Evolutionary conservation across 768 basidiomycete genomes (phyloP), one percentile per base, ranked within the genome.

Genomic region (Amanita pseudoporphyria): DNA sequence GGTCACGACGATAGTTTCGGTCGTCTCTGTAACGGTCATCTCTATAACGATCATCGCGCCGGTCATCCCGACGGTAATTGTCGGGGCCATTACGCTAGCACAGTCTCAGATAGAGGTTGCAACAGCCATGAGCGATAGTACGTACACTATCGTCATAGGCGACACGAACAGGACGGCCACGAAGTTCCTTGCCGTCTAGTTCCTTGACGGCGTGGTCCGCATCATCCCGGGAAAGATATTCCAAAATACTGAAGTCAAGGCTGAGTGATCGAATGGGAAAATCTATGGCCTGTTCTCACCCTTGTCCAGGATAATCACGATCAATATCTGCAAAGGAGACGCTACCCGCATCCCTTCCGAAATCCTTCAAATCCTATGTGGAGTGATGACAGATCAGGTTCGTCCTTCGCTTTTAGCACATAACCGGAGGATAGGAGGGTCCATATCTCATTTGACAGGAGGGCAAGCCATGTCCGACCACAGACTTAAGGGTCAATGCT

Each of bases 291-390:
- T 32, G 13, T 2, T 66, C 84, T 54, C 54, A 96, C 94, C 95
- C 95, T 72, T 90, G 82, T 28, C 86, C 87, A 21, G 87, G 81
- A 54, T 66, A 64, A 60, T 93, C 84, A 33, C 91, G 84, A 62
- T 98, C 94, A 53, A 98, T 85, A 62, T 98, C 95, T 36, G 95
- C 92, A 59, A 87, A 97, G 16, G 87, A 89, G 51, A 97, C 91
- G 61, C 82, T 87, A 37, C 91, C 93, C 44, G 88, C 89, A 60
- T 91, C 84, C 53, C 95, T 89, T 57, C 93, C 95, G 54, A 94
- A 97, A 63, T 98, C 95, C 69, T 98, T 98, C 64, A 98, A 72
- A 64, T 98, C 95, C 95, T 98, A 75, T 60, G 64, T 60, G 67
- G 62, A 66, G 67, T 57, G 67, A 65, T 62, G 63, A 68, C 62